phyloP scores from a whole-genome alignment of 306 rosid species.

The Hippophae rhamnoides region DNA sequence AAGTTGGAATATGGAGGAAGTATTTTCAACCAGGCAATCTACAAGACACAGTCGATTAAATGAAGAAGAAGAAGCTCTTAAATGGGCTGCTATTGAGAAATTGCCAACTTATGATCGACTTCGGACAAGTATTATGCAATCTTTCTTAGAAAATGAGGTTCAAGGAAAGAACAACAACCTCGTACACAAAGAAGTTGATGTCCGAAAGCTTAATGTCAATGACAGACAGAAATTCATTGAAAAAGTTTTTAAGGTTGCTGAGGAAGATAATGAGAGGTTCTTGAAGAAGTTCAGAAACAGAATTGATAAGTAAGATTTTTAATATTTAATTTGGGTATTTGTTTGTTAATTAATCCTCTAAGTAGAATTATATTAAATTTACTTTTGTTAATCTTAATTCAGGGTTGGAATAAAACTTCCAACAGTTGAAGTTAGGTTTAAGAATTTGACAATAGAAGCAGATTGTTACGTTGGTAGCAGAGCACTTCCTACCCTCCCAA shows the following conservation, averaged over 20 bases:
- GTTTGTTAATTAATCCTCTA: too few relatives aligned
- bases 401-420: constrained; percentile 92
- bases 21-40: constrained; percentile 46
- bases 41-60: constrained; percentile 1
- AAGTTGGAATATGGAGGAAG: constrained; percentile 84
- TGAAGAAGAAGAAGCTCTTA: constrained; percentile 87
- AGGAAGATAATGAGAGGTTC: constrained; percentile 83
- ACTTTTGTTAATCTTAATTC: constrained; percentile 12
- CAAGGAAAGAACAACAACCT: constrained; percentile 16
- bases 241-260: constrained; percentile 65
- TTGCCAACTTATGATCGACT: constrained; percentile 76
- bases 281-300: constrained; percentile 58
- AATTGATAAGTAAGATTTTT: constrained; percentile 48
- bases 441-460: constrained; percentile 65
- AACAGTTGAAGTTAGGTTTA: constrained; percentile 70
- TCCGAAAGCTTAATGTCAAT: constrained; percentile 47
- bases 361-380: background rate
- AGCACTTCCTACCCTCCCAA: constrained; percentile 81
- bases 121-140: constrained; percentile 65
- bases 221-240: constrained; percentile 74
- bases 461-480: constrained; percentile 64
- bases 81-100: constrained; percentile 92
- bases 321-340: too few relatives aligned
- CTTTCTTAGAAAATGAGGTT: constrained; percentile 23
- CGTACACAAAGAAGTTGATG: constrained; percentile 61